Conservation (phyloP, 2,329 filamentous ascomycete genomes). For the Fusarium sp. region DNA sequence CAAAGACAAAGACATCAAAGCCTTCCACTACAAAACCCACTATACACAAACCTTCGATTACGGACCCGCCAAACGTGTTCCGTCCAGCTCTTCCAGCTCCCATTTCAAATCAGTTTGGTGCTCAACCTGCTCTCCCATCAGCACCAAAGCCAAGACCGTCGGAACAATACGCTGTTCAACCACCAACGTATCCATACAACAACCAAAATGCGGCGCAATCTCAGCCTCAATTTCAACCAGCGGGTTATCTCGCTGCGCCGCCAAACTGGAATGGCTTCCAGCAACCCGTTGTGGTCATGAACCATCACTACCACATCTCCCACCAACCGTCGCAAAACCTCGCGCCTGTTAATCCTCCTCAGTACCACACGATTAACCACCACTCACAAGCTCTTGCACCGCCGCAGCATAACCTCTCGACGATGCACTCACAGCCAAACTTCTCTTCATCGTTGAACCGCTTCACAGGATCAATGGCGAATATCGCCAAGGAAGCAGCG, state of each 20-base stretch:
- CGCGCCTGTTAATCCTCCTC: slow-evolving; percentile 3
- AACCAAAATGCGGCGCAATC: slow-evolving; percentile 43
- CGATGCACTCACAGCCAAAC: slow-evolving; percentile 22
- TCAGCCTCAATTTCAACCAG: slow-evolving; percentile 41
- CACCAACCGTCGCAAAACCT: slow-evolving; percentile 11
- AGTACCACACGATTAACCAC: slow-evolving; percentile 1
- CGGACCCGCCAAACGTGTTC: slow-evolving; percentile 20
- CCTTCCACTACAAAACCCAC: background rate
- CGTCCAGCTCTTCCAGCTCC: slow-evolving; percentile 11
- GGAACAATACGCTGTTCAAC: slow-evolving; percentile 16
- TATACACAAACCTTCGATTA: slow-evolving; percentile 16
- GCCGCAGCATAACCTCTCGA: slow-evolving; percentile 3
- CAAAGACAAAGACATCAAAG: background rate
- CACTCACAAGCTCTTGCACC: slow-evolving; percentile 9
- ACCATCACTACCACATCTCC: slow-evolving; percentile 64
- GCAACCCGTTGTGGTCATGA: slow-evolving; percentile 60
- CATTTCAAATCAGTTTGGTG: background rate
- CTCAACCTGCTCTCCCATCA: background rate
- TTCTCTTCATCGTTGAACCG: slow-evolving; percentile 48
- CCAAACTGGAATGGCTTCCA: slow-evolving; percentile 48
- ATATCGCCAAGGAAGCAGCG: slow-evolving; percentile 58
- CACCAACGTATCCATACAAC: slow-evolving; percentile 32
- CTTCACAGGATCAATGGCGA: slow-evolving; percentile 56
- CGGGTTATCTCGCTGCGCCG: slow-evolving; percentile 43
- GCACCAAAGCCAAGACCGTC: slow-evolving; percentile 14